Evolutionary conservation across 257 asterid genomes (phyloP).

Genomic region (Nicotiana paniculata): DNA sequence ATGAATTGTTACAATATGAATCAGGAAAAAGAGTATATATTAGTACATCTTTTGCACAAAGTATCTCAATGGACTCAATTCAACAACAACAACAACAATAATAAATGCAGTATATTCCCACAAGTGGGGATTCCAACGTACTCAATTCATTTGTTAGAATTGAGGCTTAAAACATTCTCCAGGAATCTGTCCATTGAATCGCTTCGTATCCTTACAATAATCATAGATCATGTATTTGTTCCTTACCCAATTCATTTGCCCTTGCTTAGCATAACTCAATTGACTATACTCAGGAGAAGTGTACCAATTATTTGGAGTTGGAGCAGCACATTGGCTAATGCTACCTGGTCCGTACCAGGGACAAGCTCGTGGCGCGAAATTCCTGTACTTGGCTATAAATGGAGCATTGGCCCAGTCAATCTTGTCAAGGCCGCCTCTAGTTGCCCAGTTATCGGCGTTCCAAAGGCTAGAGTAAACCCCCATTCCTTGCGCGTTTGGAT

Average conservation of each 20-base stretch:
- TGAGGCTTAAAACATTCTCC: conserved; percentile 51
- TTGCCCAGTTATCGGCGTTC: conserved; percentile 90
- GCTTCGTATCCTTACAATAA: conserved; percentile 46
- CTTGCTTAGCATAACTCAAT: conserved; percentile 23
- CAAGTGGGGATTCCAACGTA: too few relatives aligned
- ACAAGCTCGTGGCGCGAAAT: conserved; percentile 44
- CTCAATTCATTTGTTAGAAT: conserved; percentile 8
- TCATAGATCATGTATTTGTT: conserved; percentile 46
- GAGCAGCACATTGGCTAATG: conserved; percentile 23
- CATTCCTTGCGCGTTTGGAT: conserved; percentile 60
- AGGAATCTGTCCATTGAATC: conserved; percentile 42
- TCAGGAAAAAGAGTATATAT: background rate
- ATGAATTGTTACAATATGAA: background rate
- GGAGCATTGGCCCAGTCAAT: conserved; percentile 60
- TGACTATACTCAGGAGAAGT: conserved; percentile 18
- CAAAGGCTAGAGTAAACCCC: conserved; percentile 64
- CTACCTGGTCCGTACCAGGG: conserved; percentile 25
- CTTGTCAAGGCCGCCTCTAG: conserved; percentile 60
- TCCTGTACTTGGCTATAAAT: conserved; percentile 39
- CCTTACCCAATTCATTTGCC: conserved; percentile 40
- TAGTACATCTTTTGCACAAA: background rate
- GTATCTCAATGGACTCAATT: background rate
- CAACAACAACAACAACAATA: too few relatives aligned
- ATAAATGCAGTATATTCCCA: too few relatives aligned
- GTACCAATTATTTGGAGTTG: conserved; percentile 36